Percentiles rank a stretch among this genome's conserved stretches.
These are phyloP conservation scores for Magnolia officinalis DNA, from an alignment of 164 flowering plant species.

Conservation along the genomic window DNA sequence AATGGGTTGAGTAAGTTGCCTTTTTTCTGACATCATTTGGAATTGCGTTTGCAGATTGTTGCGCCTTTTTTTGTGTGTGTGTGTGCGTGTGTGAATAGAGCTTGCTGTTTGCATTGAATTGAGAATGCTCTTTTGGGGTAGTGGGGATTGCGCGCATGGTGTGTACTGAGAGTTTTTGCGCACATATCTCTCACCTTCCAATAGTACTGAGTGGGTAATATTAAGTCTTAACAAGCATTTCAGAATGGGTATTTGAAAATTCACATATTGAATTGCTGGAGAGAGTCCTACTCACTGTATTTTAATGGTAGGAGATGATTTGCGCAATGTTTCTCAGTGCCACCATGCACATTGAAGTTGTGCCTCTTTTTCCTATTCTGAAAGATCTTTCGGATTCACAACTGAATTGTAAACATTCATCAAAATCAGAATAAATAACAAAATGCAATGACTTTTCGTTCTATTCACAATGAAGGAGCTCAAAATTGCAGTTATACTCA, in stretches of 20 bases:
- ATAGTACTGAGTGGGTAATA: too few species aligned
- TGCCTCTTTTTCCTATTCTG: neutral
- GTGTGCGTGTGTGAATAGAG: too few species aligned
- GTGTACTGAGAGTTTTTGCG: too few species aligned
- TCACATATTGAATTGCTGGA: neutral
- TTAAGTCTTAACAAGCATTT: neutral
- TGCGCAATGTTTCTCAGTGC: neutral
- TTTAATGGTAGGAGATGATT: neutral
- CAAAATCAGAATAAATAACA: too few species aligned
- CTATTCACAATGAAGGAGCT: neutral
- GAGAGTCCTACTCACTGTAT: neutral
- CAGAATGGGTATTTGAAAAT: neutral
- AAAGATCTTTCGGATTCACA: neutral
- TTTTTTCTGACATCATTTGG: neutral
- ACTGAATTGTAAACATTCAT: neutral
- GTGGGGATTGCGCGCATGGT: too few species aligned
- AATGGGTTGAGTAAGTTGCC: conserved; percentile 67
- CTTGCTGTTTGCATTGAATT: too few species aligned
- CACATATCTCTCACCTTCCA: too few species aligned
- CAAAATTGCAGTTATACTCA: neutral
- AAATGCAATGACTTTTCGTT: neutral
- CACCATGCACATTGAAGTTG: neutral
- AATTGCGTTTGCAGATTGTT: neutral
- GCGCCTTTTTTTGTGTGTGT: neutral
- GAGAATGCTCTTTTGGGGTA: too few species aligned